Percentiles rank a stretch among this genome's conserved stretches.
Evolutionary conservation across 768 basidiomycete species (phyloP).

Genomic region (Termitomyces sp.): DNA sequence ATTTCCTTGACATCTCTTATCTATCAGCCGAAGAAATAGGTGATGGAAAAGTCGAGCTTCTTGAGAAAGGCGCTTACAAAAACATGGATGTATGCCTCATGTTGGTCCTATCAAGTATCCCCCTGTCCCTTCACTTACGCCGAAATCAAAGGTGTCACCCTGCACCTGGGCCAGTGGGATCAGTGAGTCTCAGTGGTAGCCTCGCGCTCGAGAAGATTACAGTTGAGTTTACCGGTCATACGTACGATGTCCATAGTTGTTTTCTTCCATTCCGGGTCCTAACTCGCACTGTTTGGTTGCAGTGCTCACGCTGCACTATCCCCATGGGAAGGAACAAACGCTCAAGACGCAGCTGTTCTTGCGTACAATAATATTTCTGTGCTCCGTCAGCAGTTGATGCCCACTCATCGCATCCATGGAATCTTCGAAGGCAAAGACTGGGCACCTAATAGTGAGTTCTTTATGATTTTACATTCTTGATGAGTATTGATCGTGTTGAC

Average conservation of each 20-base stretch:
- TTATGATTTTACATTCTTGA: not conserved
- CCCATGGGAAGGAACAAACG: slow-evolving; percentile 82
- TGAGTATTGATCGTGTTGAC: not conserved
- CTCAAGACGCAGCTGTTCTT: slow-evolving; percentile 79
- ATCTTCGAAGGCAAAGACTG: slow-evolving; percentile 72
- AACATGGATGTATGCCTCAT: slow-evolving; percentile 76
- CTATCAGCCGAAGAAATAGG: slow-evolving; percentile 71
- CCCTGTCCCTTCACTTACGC: not conserved
- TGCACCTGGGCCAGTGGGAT: slow-evolving; percentile 72
- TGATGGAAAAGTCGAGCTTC: slow-evolving; percentile 62
- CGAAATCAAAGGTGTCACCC: slow-evolving; percentile 62
- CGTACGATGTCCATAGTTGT: slow-evolving; percentile 33
- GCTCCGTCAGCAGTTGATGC: slow-evolving; percentile 75
- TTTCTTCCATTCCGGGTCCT: too few species aligned
- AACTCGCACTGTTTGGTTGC: not conserved
- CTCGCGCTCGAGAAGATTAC: slow-evolving; percentile 56
- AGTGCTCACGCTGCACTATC: slow-evolving; percentile 76
- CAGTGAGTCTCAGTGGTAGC: slow-evolving; percentile 57
- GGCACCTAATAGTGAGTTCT: slow-evolving; percentile 58
- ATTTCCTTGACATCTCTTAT: not conserved
- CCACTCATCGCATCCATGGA: slow-evolving; percentile 75
- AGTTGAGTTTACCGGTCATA: slow-evolving; percentile 68
- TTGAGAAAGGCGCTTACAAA: slow-evolving; percentile 69
- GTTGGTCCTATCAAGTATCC: slow-evolving; percentile 26
- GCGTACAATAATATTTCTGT: slow-evolving; percentile 76